These are phyloP conservation scores for Solanum chaucha DNA, from an alignment of 257 asterid genomes.

Conservation along the genomic window DNA sequence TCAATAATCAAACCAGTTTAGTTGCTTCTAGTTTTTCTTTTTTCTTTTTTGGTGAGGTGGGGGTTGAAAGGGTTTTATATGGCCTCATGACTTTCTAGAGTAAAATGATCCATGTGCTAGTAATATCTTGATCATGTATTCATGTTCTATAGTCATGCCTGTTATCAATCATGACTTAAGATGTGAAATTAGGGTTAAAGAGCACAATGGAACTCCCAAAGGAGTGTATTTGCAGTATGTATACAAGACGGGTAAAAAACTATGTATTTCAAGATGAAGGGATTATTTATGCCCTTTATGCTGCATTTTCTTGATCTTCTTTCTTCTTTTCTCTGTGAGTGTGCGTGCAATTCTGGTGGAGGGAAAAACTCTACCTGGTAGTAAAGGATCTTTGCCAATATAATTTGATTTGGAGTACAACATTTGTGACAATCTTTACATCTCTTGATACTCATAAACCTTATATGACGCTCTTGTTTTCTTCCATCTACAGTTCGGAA, in stretches of 20 bases:
- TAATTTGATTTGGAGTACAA: neutral
- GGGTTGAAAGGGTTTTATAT: neutral
- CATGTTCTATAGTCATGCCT: neutral
- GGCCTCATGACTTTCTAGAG: neutral
- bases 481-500: constrained; percentile 38
- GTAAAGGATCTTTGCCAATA: neutral
- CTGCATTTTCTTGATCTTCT: neutral
- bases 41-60: neutral
- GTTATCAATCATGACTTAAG: neutral
- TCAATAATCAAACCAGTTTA: neutral
- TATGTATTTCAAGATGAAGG: neutral
- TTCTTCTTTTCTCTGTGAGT: neutral
- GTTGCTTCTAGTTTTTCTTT: neutral
- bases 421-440: neutral
- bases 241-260: neutral
- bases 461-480: neutral
- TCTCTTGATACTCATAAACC: neutral
- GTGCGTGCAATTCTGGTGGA: neutral
- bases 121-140: neutral
- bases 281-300: neutral
- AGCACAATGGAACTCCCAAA: neutral
- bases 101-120: neutral
- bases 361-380: neutral
- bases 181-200: neutral
- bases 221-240: neutral